phyloP scores from a whole-genome alignment of 352 stramenopile species.

The Globisporangium cystogenes region DNA sequence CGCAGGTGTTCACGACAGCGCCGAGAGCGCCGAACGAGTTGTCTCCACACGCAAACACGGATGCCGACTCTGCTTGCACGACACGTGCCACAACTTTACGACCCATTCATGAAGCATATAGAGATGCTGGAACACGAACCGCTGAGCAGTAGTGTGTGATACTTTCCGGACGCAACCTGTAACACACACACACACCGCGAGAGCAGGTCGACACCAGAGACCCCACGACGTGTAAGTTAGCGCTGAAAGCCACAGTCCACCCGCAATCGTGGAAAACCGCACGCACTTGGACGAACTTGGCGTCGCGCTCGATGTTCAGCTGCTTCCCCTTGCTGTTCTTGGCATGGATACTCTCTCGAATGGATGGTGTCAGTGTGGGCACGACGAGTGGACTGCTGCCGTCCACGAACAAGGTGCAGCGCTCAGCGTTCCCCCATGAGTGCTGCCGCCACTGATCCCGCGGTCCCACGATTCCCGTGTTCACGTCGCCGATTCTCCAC shows the following conservation, averaged over 20 bases:
- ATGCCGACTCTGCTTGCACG: slow-evolving; percentile 38
- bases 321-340: slow-evolving; percentile 30
- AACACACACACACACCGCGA: no score
- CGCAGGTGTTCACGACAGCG: background rate
- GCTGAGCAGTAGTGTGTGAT: slow-evolving; percentile 69
- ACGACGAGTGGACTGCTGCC: slow-evolving; percentile 1
- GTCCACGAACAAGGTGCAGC: slow-evolving; percentile 29
- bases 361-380: slow-evolving; percentile 30
- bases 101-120: background rate
- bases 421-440: slow-evolving; percentile 55
- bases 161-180: slow-evolving; percentile 69
- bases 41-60: slow-evolving; percentile 66
- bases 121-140: slow-evolving; percentile 20
- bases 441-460: slow-evolving; percentile 64
- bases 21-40: slow-evolving; percentile 58
- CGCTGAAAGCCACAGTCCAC: no score
- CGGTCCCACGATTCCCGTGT: slow-evolving; percentile 52
- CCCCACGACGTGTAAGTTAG: background rate
- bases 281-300: slow-evolving; percentile 58
- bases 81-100: background rate
- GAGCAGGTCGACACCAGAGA: background rate
- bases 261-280: no score
- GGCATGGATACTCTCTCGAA: slow-evolving; percentile 44
- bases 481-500: slow-evolving; percentile 71
- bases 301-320: slow-evolving; percentile 47